These are phyloP conservation scores for Trifolium subterraneum DNA, from an alignment of 306 rosid species.

Conservation along the genomic window DNA sequence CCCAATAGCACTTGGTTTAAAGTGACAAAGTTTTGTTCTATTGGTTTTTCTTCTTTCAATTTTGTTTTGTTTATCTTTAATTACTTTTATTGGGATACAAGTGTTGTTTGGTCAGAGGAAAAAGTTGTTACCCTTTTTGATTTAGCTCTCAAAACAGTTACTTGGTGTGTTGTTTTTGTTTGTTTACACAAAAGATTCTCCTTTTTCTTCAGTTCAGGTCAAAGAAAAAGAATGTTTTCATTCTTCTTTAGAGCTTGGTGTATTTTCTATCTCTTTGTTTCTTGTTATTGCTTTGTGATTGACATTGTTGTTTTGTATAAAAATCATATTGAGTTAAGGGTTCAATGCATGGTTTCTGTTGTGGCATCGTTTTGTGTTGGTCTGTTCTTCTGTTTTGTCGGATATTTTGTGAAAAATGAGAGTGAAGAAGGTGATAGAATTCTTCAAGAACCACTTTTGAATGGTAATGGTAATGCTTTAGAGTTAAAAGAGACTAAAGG, in stretches of 20 bases:
- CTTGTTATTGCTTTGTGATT: conserved; percentile 40
- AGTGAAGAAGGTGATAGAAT: conserved; percentile 21
- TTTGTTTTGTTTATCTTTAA: conserved; percentile 31
- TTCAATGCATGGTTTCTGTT: conserved; percentile 47
- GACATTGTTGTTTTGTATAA: conserved; percentile 46
- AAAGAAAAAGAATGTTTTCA: conserved; percentile 38
- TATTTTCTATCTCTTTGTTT: conserved; percentile 44
- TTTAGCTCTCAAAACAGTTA: conserved; percentile 47
- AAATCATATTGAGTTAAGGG: conserved; percentile 21
- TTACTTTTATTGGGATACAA: conserved; percentile 45
- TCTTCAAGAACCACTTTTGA: conserved; percentile 54
- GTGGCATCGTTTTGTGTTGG: conserved; percentile 40
- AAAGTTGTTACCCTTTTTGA: conserved; percentile 47
- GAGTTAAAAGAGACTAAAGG: conserved; percentile 44
- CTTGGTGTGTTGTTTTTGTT: conserved; percentile 48
- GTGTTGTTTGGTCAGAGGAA: conserved; percentile 50
- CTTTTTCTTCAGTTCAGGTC: conserved; percentile 36
- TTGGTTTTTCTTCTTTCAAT: conserved; percentile 44
- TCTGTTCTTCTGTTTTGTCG: conserved; percentile 48
- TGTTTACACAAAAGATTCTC: conserved; percentile 36
- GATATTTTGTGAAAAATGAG: conserved; percentile 44
- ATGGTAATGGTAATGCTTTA: conserved; percentile 8
- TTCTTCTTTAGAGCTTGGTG: conserved; percentile 54
- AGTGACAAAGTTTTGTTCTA: conserved; percentile 41
- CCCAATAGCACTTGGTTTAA: not conserved